These are phyloP conservation scores for Cyclocybe cylindracea DNA, from an alignment of 768 basidiomycete species.

Conservation along the genomic window DNA sequence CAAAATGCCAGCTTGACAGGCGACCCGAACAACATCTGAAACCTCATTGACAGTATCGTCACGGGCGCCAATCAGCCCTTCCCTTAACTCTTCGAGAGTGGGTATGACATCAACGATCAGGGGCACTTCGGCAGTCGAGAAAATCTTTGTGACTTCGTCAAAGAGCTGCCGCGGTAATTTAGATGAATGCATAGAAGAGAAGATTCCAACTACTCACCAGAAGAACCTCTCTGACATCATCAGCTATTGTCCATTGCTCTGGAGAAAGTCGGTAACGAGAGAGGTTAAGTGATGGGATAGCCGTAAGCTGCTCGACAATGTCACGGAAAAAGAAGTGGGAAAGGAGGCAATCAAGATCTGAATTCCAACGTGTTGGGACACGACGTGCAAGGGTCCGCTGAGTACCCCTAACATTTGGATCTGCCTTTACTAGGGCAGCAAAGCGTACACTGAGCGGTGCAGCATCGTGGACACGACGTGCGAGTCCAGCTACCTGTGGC, in stretches of 20 bases:
- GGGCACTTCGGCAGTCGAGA: constrained; percentile 6
- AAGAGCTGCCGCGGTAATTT: too few species aligned
- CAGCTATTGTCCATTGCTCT: constrained; percentile 25
- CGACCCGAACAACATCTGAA: constrained; percentile 3
- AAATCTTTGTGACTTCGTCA: not conserved
- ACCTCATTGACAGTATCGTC: not conserved
- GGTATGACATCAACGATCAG: constrained; percentile 9
- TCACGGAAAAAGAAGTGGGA: constrained; percentile 25
- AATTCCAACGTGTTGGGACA: constrained; percentile 33
- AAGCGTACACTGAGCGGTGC: constrained; percentile 24
- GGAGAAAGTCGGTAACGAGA: constrained; percentile 17
- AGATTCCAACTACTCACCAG: constrained; percentile 20
- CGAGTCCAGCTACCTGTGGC: constrained; percentile 21
- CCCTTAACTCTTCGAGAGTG: not conserved
- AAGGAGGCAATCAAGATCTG: constrained; percentile 25
- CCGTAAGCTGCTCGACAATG: constrained; percentile 22
- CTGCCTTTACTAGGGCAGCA: constrained; percentile 15
- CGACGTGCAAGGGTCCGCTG: constrained; percentile 19
- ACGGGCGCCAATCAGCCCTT: not conserved
- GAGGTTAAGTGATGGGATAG: constrained; percentile 10
- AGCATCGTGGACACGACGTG: constrained; percentile 24
- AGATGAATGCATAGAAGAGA: too few species aligned
- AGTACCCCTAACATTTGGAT: constrained; percentile 8
- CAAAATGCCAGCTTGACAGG: constrained; percentile 12
- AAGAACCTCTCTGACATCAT: constrained; percentile 24